Evolutionary conservation across 2,329 filamentous ascomycete genomes (phyloP).

Genomic region (Verruconis gallopava): DNA sequence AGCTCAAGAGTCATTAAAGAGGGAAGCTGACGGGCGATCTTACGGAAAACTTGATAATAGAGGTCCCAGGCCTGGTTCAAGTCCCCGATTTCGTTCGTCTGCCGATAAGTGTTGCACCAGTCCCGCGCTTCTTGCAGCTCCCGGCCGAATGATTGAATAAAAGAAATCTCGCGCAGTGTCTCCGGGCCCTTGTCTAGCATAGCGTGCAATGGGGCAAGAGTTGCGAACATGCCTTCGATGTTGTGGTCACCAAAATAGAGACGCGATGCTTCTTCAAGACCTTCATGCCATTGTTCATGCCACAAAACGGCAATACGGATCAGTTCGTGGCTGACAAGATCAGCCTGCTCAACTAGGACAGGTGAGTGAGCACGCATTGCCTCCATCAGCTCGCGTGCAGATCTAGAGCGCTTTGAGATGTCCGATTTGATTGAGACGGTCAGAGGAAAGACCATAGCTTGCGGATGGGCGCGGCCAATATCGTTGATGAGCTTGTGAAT

Average conservation of each 20-base stretch:
- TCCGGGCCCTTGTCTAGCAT: slow-evolving; percentile 83
- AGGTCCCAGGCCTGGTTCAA: slow-evolving; percentile 98
- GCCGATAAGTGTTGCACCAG: slow-evolving; percentile 87
- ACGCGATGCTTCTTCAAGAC: slow-evolving; percentile 86
- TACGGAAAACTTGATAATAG: slow-evolving; percentile 96
- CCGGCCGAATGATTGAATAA: slow-evolving; percentile 91
- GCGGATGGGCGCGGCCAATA: slow-evolving; percentile 86
- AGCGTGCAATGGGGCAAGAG: slow-evolving; percentile 79
- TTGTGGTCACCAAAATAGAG: slow-evolving; percentile 97
- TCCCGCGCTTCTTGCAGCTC: slow-evolving; percentile 91
- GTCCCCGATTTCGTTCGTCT: slow-evolving; percentile 81
- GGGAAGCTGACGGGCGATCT: slow-evolving; percentile 84
- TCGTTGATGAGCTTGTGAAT: slow-evolving; percentile 88
- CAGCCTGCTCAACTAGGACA: slow-evolving; percentile 85
- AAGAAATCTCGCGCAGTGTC: slow-evolving; percentile 90
- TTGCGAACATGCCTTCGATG: slow-evolving; percentile 92
- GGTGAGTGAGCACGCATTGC: slow-evolving; percentile 94
- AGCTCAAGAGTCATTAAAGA: slow-evolving; percentile 88
- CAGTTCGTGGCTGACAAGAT: slow-evolving; percentile 87
- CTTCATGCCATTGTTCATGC: slow-evolving; percentile 99
- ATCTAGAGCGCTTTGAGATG: slow-evolving; percentile 69
- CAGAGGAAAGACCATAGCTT: slow-evolving; percentile 90
- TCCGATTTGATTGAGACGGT: slow-evolving; percentile 98
- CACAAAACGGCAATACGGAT: slow-evolving; percentile 94
- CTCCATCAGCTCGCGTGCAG: slow-evolving; percentile 90